Base-by-base conservation (phyloP, 2,329 filamentous ascomycete genomes). In the Cordyceps pruinosa region DNA sequence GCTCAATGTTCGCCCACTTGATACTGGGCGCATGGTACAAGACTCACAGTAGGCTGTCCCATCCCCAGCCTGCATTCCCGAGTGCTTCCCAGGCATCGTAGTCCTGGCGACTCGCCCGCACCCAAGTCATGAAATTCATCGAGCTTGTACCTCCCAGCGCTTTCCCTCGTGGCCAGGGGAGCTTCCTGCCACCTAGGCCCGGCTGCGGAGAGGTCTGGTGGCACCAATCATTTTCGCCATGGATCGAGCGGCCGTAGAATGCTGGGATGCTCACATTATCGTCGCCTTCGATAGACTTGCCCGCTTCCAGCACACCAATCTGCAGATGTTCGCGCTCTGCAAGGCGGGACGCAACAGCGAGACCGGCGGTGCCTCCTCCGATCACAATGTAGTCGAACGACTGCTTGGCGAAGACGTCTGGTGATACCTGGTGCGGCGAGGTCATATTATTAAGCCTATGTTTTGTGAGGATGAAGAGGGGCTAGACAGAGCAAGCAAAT, bases 81-180 rank as follows among this genome's bases (percentile, higher is more conserved):
- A 86, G 67, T 30, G 72, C 67, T 47, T 76, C 77, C 83, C 83
- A 86, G 0, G 74, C 75, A 66, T 86, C 77, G 46, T 81, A 79
- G 45, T 83, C 79, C 35, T 72, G 71, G 35, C 64, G 69, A 49
- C 70, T 73, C 7, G 73, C 78, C 32, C 77, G 73, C 54, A 74
- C 75, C 72, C 74, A 76, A 48, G 81, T 78, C 78, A 84, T 80
- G 60, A 79, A 81, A 61, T 85, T 85, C 48, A 86, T 74, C 0
- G 79, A 79, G 17, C 77, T 81, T 7, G 84, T 83, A 7, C 86
- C 86, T 19, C 86, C 86, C 0, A 89, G 73, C 0, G 82, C 77
- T 58, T 70, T 76, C 7, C 77, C 77, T 15, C 75, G 66, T 0
- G 73, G 70, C 70, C 72, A 77, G 10, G 70, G 62, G 23, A 79